A percentile compares a stretch with the other conserved stretches of the same genome.
These are phyloP conservation scores for Adansonia rubrostipa DNA, from an alignment of 441 rosid species.

Conservation along the genomic window DNA sequence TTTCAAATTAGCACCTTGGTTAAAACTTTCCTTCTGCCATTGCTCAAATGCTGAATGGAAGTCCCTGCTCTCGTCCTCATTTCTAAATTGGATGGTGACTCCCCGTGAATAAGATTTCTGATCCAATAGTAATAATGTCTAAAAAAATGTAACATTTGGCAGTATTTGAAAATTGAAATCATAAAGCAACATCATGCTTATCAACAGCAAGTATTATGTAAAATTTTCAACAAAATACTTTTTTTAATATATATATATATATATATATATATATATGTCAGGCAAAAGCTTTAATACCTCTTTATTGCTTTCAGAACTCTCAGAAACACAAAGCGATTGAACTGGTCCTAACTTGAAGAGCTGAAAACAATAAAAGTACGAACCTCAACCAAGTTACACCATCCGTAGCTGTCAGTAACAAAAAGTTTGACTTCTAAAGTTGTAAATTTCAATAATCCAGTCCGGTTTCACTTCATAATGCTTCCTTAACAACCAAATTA, in stretches of 20 bases:
- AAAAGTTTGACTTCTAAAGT: not conserved
- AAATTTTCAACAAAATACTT: not conserved
- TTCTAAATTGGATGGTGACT: slow-evolving; percentile 60
- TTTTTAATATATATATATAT: not conserved
- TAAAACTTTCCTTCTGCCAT: slow-evolving; percentile 64
- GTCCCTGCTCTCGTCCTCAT: slow-evolving; percentile 71
- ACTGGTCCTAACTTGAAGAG: slow-evolving; percentile 71
- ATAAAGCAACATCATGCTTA: slow-evolving; percentile 25
- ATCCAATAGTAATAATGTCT: slow-evolving; percentile 40
- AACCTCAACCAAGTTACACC: slow-evolving; percentile 4
- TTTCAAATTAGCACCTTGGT: slow-evolving; percentile 59
- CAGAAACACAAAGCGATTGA: slow-evolving; percentile 63
- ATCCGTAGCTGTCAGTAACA: not conserved
- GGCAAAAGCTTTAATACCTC: slow-evolving; percentile 49
- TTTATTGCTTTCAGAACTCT: slow-evolving; percentile 41
- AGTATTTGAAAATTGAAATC: slow-evolving; percentile 16
- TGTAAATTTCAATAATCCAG: slow-evolving; percentile 1
- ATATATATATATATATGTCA: not conserved
- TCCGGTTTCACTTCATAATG: not conserved
- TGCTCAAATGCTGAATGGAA: slow-evolving; percentile 79
- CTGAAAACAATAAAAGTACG: slow-evolving; percentile 43
- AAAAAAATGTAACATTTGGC: slow-evolving; percentile 31
- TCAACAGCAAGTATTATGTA: not conserved
- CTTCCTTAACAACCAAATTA: not conserved
- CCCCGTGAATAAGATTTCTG: slow-evolving; percentile 75